Percentiles rank a stretch among this genome's conserved stretches.
Evolutionary conservation across 2,329 filamentous ascomycete genomes (phyloP).

Genomic region (Phyllosticta citriasiana): DNA sequence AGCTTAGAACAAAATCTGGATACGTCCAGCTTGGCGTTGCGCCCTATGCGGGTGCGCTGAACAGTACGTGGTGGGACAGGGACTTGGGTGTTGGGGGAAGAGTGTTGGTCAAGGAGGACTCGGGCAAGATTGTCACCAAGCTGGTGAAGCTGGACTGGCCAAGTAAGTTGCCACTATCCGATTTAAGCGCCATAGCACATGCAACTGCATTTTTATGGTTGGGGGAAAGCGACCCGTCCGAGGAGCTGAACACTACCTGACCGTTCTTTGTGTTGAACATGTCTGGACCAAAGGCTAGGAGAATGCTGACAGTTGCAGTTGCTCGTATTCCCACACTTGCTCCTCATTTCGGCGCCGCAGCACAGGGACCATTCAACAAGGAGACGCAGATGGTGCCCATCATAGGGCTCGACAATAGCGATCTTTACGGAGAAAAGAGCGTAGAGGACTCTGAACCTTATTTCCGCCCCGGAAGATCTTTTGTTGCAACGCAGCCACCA

Average conservation of each 20-base stretch:
- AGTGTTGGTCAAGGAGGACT: constrained; percentile 67
- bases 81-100: constrained; percentile 85
- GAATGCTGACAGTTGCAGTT: constrained; percentile 35
- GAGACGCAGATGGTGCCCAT: constrained; percentile 95
- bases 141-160: constrained; percentile 92
- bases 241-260: not conserved
- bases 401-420: constrained; percentile 73
- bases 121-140: constrained; percentile 67
- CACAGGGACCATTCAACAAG: constrained; percentile 59
- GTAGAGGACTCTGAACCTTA: constrained; percentile 22
- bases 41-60: constrained; percentile 81
- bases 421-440: constrained; percentile 28
- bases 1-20: constrained; percentile 71
- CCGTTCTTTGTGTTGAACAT: not conserved
- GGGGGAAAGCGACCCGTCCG: too few relatives aligned
- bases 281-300: not conserved
- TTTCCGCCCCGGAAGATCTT: constrained; percentile 43
- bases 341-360: constrained; percentile 77
- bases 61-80: constrained; percentile 92
- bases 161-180: constrained; percentile 34
- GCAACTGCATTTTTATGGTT: too few relatives aligned
- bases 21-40: constrained; percentile 86
- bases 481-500: constrained; percentile 74
- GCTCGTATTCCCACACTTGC: constrained; percentile 85
- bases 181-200: too few relatives aligned